Evolutionary conservation across 768 basidiomycete genomes (phyloP).

Genomic region (Suillus subalutaceus): DNA sequence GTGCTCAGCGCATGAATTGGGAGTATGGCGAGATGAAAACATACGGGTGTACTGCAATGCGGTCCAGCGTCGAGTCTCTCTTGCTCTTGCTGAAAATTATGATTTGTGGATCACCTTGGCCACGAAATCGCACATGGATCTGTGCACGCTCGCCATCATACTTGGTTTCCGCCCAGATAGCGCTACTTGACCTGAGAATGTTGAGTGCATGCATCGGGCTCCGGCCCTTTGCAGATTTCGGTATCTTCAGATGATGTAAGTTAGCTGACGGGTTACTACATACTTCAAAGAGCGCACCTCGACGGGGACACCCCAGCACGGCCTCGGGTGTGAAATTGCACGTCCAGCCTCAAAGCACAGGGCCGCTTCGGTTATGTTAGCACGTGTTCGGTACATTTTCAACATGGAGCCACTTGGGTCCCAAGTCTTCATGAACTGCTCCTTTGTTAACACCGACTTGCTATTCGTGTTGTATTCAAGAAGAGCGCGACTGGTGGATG

Average conservation of each 20-base stretch:
- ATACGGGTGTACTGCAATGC: constrained; percentile 61
- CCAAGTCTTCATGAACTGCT: constrained; percentile 75
- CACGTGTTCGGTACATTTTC: constrained; percentile 53
- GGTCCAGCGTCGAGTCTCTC: constrained; percentile 79
- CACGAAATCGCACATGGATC: constrained; percentile 70
- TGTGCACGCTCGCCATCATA: constrained; percentile 96
- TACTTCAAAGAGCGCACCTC: constrained; percentile 44
- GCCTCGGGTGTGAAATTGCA: constrained; percentile 31
- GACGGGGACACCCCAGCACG: constrained; percentile 61
- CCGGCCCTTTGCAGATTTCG: constrained; percentile 80
- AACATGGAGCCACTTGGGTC: constrained; percentile 60
- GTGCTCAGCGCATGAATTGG: constrained; percentile 8
- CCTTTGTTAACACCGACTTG: constrained; percentile 54
- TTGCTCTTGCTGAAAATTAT: constrained; percentile 89
- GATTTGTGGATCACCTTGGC: constrained; percentile 47
- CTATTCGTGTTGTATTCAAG: constrained; percentile 59
- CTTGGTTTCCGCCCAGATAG: constrained; percentile 87
- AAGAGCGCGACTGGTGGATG: constrained; percentile 51
- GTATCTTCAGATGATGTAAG: constrained; percentile 50
- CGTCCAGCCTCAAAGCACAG: constrained; percentile 42
- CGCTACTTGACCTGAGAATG: constrained; percentile 25
- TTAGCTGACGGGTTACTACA: no score
- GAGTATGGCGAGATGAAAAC: constrained; percentile 13
- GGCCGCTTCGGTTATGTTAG: constrained; percentile 61
- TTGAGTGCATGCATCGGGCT: constrained; percentile 59